Conservation (phyloP, 768 basidiomycete genomes). For the Gymnopilus junonius region DNA sequence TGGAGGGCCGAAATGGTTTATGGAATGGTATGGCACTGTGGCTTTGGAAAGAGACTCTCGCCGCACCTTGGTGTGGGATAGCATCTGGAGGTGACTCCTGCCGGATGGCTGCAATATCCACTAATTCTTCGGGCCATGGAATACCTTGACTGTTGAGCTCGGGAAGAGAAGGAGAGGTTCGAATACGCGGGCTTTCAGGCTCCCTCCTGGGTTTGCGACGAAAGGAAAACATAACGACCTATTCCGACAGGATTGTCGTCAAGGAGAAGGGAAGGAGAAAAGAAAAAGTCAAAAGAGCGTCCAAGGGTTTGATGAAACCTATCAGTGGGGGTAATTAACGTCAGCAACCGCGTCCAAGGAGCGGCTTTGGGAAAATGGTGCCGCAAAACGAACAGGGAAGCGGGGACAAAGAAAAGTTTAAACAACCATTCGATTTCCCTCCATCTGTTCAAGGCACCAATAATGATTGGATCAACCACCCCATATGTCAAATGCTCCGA, state of each 20-base stretch:
- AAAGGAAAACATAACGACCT: constrained; percentile 68
- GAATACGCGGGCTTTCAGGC: constrained; percentile 53
- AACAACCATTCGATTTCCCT: constrained; percentile 7
- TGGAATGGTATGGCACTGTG: constrained; percentile 74
- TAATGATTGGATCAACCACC: constrained; percentile 11
- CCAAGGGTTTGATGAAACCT: constrained; percentile 11
- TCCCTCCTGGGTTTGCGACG: constrained; percentile 69
- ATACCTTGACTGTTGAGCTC: constrained; percentile 76
- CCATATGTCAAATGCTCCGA: constrained; percentile 16
- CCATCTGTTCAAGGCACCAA: constrained; percentile 16
- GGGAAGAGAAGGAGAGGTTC: constrained; percentile 81
- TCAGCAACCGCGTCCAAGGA: constrained; percentile 2
- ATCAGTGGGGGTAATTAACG: constrained; percentile 7
- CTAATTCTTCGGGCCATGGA: constrained; percentile 84
- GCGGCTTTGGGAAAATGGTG: constrained; percentile 15
- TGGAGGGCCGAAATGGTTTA: constrained; percentile 71
- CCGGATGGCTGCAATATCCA: constrained; percentile 71
- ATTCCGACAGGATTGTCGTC: constrained; percentile 20
- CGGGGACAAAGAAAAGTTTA: constrained; percentile 21
- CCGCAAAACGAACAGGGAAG: constrained; percentile 22
- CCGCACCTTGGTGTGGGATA: constrained; percentile 63
- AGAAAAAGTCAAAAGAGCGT: constrained; percentile 27
- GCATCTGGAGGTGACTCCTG: constrained; percentile 43
- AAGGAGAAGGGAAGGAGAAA: constrained; percentile 19
- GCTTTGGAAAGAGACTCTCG: constrained; percentile 67